phyloP scores from a whole-genome alignment of 2,329 filamentous ascomycete genomes.

The Calonectria montana region DNA sequence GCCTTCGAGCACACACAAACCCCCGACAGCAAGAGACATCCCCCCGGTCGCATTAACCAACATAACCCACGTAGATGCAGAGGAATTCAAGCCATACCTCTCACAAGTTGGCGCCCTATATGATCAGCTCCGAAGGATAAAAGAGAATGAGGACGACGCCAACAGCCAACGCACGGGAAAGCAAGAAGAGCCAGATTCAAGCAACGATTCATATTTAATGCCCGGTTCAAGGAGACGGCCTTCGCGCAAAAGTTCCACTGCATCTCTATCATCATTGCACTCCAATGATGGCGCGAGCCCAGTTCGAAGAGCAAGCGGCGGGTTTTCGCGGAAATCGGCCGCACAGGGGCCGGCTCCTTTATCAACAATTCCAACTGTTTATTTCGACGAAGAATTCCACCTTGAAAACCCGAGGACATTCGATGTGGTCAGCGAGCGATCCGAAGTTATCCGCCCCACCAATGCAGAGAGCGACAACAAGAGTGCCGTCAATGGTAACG shows the following conservation, averaged over 20 bases:
- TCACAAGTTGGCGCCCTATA: constrained; percentile 88
- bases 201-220: constrained; percentile 61
- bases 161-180: constrained; percentile 54
- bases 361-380: constrained; percentile 91
- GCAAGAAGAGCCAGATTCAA: constrained; percentile 55
- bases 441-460: constrained; percentile 86
- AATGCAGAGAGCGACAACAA: constrained; percentile 66
- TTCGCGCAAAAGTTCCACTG: constrained; percentile 49
- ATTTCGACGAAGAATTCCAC: constrained; percentile 95
- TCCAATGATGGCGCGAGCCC: constrained; percentile 60
- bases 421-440: constrained; percentile 94
- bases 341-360: constrained; percentile 83
- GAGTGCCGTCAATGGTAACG: constrained; percentile 65
- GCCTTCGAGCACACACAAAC: constrained; percentile 77
- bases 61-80: constrained; percentile 81
- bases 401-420: constrained; percentile 97
- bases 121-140: constrained; percentile 87
- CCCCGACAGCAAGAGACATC: constrained; percentile 89
- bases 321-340: constrained; percentile 64
- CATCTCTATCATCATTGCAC: constrained; percentile 62
- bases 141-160: constrained; percentile 78
- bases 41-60: constrained; percentile 93
- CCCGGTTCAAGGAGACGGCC: constrained; percentile 49
- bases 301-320: constrained; percentile 58
- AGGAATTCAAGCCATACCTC: constrained; percentile 87